A percentile compares a stretch with the other conserved stretches of the same genome.
Evolutionary conservation across 2,329 filamentous ascomycete species (phyloP).

Genomic region (Cercospora sp.): DNA sequence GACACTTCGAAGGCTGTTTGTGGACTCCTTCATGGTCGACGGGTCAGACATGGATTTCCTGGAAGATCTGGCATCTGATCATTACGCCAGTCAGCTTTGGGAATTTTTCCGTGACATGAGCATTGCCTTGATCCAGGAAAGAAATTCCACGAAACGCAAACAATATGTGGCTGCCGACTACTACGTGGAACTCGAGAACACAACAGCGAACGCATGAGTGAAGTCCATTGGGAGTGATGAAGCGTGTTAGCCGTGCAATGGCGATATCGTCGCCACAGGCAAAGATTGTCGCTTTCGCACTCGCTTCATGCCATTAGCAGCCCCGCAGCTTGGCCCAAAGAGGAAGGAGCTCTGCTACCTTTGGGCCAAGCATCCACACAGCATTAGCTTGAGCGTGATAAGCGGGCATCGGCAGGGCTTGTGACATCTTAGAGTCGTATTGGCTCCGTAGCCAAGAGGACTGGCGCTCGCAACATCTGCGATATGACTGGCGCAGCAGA

Average conservation of each 20-base stretch:
- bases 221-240: background rate
- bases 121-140: too few species aligned
- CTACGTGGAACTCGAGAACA: background rate
- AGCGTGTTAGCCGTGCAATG: background rate
- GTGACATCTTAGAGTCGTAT: constrained; percentile 12
- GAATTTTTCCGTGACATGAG: too few species aligned
- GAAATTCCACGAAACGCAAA: too few species aligned
- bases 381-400: constrained; percentile 10
- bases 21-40: too few species aligned
- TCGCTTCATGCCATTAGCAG: background rate
- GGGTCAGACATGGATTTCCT: too few species aligned
- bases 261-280: background rate
- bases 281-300: background rate
- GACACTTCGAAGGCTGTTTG: too few species aligned
- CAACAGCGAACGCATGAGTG: background rate
- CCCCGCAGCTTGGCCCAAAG: background rate
- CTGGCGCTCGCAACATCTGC: background rate
- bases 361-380: background rate
- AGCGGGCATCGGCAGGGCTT: constrained; percentile 11
- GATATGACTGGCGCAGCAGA: background rate
- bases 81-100: too few species aligned
- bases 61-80: too few species aligned
- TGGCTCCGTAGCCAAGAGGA: constrained; percentile 7
- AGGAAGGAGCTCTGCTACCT: constrained; percentile 3
- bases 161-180: too few species aligned